These are phyloP conservation scores for Coemansia sp. DNA, from an alignment of 192 early-diverging fungal species.

Conservation along the genomic window DNA sequence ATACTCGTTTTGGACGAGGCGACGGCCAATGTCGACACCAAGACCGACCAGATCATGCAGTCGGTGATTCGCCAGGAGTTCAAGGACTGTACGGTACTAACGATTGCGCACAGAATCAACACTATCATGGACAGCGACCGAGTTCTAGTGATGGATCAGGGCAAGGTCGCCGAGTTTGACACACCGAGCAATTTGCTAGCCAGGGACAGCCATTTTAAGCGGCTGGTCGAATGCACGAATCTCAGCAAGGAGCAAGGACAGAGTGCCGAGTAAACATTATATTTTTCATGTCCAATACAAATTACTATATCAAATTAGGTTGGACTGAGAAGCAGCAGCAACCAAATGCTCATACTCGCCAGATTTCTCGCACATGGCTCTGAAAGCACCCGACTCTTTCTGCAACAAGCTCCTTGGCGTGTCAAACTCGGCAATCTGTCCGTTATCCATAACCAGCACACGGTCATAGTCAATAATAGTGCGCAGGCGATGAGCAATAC, in stretches of 20 bases:
- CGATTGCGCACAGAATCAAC: constrained; percentile 73
- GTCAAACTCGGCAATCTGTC: constrained; percentile 80
- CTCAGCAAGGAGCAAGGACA: not conserved
- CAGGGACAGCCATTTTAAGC: constrained; percentile 7
- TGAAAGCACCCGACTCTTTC: constrained; percentile 64
- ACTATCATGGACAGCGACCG: constrained; percentile 66
- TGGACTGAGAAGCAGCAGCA: constrained; percentile 49
- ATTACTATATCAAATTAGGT: not conserved
- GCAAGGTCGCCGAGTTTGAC: constrained; percentile 36
- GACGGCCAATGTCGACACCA: constrained; percentile 61
- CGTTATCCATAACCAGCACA: constrained; percentile 81
- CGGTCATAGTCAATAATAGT: constrained; percentile 88
- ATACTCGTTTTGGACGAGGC: constrained; percentile 85
- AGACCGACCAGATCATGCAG: constrained; percentile 67
- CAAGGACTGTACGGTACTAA: constrained; percentile 50
- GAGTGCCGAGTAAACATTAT: not conserved
- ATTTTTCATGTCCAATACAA: not conserved
- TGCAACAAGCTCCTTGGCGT: constrained; percentile 74
- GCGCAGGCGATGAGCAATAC: constrained; percentile 89
- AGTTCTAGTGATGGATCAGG: constrained; percentile 60
- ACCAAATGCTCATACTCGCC: constrained; percentile 69
- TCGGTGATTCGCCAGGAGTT: constrained; percentile 58
- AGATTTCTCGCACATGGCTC: constrained; percentile 80
- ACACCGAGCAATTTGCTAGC: constrained; percentile 16
- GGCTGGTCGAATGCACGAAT: constrained; percentile 20